Evolutionary conservation across 1,139 yeast species (phyloP).

Genomic region (Candida tunisiensis): DNA sequence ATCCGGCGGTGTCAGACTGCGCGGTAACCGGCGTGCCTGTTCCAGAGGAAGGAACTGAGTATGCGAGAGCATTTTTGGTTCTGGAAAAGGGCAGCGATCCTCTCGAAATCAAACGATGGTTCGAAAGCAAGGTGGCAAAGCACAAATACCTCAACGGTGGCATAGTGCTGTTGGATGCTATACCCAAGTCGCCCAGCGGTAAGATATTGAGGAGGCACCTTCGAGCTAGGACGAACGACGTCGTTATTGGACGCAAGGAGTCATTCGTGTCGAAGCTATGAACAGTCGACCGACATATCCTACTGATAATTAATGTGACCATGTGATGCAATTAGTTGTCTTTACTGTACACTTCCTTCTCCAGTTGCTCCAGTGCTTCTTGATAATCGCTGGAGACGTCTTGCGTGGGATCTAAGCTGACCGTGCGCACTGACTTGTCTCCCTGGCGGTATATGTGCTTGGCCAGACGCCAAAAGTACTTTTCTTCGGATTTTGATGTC

Average conservation of each 20-base stretch:
- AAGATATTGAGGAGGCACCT: conserved; percentile 21
- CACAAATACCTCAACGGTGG: conserved; percentile 26
- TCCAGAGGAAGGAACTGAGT: conserved; percentile 18
- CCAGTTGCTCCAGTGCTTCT: conserved; percentile 26
- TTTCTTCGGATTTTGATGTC: conserved; percentile 60
- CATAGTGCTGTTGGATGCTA: conserved; percentile 15
- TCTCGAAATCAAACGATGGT: conserved; percentile 14
- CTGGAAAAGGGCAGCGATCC: conserved; percentile 9
- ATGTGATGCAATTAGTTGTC: too few relatives aligned
- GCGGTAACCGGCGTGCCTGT: conserved; percentile 21
- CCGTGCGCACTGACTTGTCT: conserved; percentile 4
- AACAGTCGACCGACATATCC: too few relatives aligned
- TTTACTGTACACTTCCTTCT: conserved; percentile 20
- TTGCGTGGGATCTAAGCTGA: conserved; percentile 3
- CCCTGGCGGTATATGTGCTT: conserved; percentile 10
- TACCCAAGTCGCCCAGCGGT: conserved; percentile 24
- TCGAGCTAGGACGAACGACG: conserved; percentile 10
- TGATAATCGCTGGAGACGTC: conserved; percentile 23
- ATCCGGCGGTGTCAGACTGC: conserved; percentile 17
- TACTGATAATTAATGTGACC: too few relatives aligned
- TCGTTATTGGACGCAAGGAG: too few relatives aligned
- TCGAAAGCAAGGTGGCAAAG: conserved; percentile 19
- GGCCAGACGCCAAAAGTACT: conserved; percentile 34
- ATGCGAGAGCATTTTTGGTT: conserved; percentile 21
- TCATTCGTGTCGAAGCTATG: too few relatives aligned